phyloP scores from a whole-genome alignment of 140 eudicot genomes.

The Flaveria floridana region DNA sequence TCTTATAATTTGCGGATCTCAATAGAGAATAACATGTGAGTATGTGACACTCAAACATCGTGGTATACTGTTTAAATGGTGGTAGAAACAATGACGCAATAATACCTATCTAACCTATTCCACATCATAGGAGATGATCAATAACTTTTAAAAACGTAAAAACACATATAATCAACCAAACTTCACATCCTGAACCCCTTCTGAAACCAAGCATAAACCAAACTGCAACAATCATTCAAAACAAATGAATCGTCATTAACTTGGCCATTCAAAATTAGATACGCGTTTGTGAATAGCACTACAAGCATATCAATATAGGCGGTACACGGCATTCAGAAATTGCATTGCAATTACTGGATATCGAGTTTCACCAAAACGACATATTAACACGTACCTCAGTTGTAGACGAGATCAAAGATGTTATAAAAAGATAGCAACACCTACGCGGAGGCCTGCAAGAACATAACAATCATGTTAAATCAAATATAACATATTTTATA shows the following conservation, averaged over 20 bases:
- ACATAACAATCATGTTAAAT: conserved; percentile 23
- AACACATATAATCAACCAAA: conserved; percentile 27
- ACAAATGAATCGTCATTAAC: neutral
- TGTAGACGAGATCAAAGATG: conserved; percentile 16
- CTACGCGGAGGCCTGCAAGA: conserved; percentile 44
- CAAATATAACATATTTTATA: neutral
- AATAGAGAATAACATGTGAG: conserved; percentile 23
- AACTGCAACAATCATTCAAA: conserved; percentile 21
- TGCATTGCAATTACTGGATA: neutral
- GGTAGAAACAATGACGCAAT: conserved; percentile 28
- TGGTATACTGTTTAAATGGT: conserved; percentile 19
- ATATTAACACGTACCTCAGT: conserved; percentile 30
- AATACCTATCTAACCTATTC: conserved; percentile 34
- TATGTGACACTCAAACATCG: conserved; percentile 16
- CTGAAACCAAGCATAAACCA: conserved; percentile 5
- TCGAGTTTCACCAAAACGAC: neutral
- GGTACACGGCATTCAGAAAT: neutral
- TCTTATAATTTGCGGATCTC: conserved; percentile 26
- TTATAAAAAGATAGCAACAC: conserved; percentile 21
- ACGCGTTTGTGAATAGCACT: neutral
- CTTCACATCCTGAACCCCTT: conserved; percentile 22
- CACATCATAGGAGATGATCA: conserved; percentile 22
- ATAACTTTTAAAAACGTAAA: conserved; percentile 18
- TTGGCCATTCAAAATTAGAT: neutral
- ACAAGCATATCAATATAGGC: too few species aligned